Evolutionary conservation across 2,329 filamentous ascomycete species (phyloP).

Genomic region (Ceratocystis destructans): DNA sequence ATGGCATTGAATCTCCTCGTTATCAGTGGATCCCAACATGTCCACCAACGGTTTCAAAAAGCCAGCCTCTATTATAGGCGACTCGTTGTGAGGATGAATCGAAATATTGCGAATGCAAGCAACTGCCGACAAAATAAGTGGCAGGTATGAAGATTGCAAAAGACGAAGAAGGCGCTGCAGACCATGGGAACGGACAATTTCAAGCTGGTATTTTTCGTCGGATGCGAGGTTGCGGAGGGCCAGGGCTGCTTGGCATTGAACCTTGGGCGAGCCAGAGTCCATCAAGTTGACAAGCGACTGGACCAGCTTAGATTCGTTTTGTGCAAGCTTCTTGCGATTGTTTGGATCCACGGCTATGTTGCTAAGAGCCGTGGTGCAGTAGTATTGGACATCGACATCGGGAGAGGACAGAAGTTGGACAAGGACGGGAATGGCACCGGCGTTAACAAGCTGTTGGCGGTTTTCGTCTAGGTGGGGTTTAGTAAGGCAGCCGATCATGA

Average conservation of each 20-base stretch:
- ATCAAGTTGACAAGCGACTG: slow-evolving; percentile 90
- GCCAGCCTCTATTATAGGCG: slow-evolving; percentile 93
- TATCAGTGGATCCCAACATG: slow-evolving; percentile 84
- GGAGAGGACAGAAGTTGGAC: slow-evolving; percentile 85
- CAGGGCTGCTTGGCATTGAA: slow-evolving; percentile 92
- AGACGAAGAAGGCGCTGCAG: slow-evolving; percentile 75
- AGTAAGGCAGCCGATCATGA: slow-evolving; percentile 20
- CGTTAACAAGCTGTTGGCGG: slow-evolving; percentile 90
- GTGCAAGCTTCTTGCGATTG: slow-evolving; percentile 80
- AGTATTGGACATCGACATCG: slow-evolving; percentile 97
- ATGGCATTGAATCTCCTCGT: slow-evolving; percentile 97
- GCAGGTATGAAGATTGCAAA: slow-evolving; percentile 87
- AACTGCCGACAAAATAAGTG: slow-evolving; percentile 88
- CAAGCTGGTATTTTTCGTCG: slow-evolving; percentile 96
- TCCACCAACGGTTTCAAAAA: slow-evolving; percentile 91
- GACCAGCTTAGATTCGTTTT: slow-evolving; percentile 80
- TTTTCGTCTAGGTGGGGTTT: slow-evolving; percentile 61
- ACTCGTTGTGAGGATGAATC: slow-evolving; percentile 94
- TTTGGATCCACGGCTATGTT: slow-evolving; percentile 92
- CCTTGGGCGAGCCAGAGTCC: slow-evolving; percentile 94
- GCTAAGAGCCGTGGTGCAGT: slow-evolving; percentile 95
- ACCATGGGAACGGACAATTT: slow-evolving; percentile 83
- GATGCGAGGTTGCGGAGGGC: slow-evolving; percentile 91
- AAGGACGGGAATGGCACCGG: slow-evolving; percentile 92
- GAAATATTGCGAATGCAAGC: slow-evolving; percentile 98